These are phyloP conservation scores for Dictyostelium brefeldianum DNA, from an alignment of 78 protist species.

Conservation along the genomic window DNA sequence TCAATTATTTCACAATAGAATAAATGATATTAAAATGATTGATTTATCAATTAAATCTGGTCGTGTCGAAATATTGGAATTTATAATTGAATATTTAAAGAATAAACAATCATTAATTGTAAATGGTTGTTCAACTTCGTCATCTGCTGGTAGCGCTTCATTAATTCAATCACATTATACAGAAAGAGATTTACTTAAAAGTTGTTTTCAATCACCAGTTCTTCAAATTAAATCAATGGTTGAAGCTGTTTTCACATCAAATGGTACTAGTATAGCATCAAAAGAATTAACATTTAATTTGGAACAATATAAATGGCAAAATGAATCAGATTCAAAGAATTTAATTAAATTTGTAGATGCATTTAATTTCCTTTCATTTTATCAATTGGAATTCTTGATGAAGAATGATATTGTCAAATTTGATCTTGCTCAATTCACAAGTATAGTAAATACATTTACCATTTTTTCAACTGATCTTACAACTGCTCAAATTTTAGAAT, in stretches of 20 bases:
- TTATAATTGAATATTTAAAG: background rate
- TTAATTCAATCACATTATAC: background rate
- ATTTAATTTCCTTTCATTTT: background rate
- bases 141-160: background rate
- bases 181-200: background rate
- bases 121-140: too few relatives aligned
- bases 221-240: background rate
- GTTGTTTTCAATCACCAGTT: background rate
- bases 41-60: constrained; percentile 3
- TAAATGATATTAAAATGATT: background rate
- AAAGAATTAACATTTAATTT: too few relatives aligned
- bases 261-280: background rate
- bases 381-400: background rate
- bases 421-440: background rate
- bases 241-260: background rate
- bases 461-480: background rate
- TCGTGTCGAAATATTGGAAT: background rate
- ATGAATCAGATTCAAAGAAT: background rate
- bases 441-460: background rate
- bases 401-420: background rate
- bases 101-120: background rate
- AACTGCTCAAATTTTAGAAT: background rate
- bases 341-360: background rate
- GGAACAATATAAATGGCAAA: too few relatives aligned
- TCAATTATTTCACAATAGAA: too few relatives aligned